Evolutionary conservation across 2,329 filamentous ascomycete species (phyloP), one percentile per base, ranked within the genome.

Genomic region (Aspergillus puulaauensis): DNA sequence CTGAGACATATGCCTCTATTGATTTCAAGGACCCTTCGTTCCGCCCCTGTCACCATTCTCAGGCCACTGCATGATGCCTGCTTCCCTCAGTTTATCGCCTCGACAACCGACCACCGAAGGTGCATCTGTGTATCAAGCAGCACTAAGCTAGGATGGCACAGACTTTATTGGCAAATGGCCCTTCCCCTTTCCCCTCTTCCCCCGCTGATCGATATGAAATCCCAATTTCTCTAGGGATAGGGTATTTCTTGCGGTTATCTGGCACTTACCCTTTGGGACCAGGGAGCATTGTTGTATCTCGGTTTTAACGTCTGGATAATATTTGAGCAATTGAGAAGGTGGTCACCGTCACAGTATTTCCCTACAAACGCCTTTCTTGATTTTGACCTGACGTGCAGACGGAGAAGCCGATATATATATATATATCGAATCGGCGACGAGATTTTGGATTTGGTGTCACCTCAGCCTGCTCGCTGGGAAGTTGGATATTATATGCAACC

Each of bases 121-220:
- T 24, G 17, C 35, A 35, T 12, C 17, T 23, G 44, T 39, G 33
- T 39, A 35, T 49, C 35, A 17, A 46, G 27, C 23, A 40, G 24
- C 46, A 31, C 54, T 51, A 50, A 40, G 33, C 58, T 45, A 56
- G 51, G 54, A 37, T 54, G 43, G 58, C 60, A 60, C 52, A 27
- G 57, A 46, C 44, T 45, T 14, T 12, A 37, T 55, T 56, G 53
- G 52, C 52, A 56, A 56, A 53, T 57, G 55, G 21, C 21, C 21
- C 21, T 4, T 21, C 21, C 21, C 21, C 3, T 21, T 21, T 43
- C 44, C 21, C 27, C 27, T 31, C 27, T 4, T 43, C 44, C 24
- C 37, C 12, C 39, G 45, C 46, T 56, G 44, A 61, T 57, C 53
- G 44, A 54, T 40, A 35, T 41, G 19, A 44, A 35, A 39, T 24